Evolutionary conservation across 352 stramenopile species (phyloP), one percentile per base, ranked within the genome.

Genomic region (Phytophthora niederhauseri): DNA sequence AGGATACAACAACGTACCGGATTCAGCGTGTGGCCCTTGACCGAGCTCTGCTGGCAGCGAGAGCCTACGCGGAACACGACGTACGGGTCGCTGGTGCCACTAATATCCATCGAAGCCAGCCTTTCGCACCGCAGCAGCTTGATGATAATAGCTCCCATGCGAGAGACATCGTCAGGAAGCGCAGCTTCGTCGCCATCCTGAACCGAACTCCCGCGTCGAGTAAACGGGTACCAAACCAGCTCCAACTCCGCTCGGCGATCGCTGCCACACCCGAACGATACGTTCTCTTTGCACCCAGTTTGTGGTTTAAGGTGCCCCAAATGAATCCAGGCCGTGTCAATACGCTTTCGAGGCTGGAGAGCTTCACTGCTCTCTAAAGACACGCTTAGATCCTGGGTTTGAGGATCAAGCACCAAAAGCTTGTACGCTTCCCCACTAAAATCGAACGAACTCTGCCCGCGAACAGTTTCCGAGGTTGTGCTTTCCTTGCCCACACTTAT

Each of bases 71-170:
- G 64, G 45, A 84, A 84, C 34, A 83, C 64, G 43, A 75, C 79
- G 43, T 85, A 87, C 48, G 76, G 76, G 46, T 84, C 79, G 52
- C 79, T 85, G 30, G 64, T 68, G 43, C 76, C 76, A 36, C 74
- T 80, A 68, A 62, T 62, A 26, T 63, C 55, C 38, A 84, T 84
- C 3, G 78, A 54, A 14, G 66, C 58, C 12, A 84, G 69, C 0
- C 64, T 66, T 54, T 86, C 76, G 46, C 73, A 84, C 41, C 76
- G 76, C 54, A 76, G 34, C 17, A 85, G 60, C 63, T 19, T 50
- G 43, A 86, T 66, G 53, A 86, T 80, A 9, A 86, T 61, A 0
- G 52, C 78, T 0, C 78, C 78, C 75, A 84, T 82, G 28, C 64
- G 75, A 11, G 75, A 67, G 36, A 85, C 69, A 26, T 83, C 77